A percentile compares a stretch with the other conserved stretches of the same genome.
These are phyloP conservation scores for Nicotiana sylvestris DNA, from an alignment of 257 asterid species.

Conservation along the genomic window DNA sequence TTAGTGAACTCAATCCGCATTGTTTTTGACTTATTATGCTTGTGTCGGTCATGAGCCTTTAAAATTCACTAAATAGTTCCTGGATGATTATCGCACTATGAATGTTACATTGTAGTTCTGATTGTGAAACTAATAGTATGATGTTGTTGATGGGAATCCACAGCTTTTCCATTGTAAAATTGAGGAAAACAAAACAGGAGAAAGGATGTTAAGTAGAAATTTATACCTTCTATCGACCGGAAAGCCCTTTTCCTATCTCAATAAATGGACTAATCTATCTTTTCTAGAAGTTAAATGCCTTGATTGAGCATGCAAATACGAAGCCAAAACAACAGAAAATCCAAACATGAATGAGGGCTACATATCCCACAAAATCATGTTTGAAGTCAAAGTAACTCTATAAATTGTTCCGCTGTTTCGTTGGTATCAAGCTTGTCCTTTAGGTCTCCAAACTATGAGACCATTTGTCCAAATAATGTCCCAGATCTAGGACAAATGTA, in stretches of 20 bases:
- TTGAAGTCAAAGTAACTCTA: slow-evolving; percentile 30
- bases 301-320: slow-evolving; percentile 38
- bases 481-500: slow-evolving; percentile 32
- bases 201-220: not conserved
- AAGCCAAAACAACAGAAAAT: slow-evolving; percentile 22
- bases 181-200: not conserved
- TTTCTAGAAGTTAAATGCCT: slow-evolving; percentile 37
- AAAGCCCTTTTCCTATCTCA: not conserved
- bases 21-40: too few relatives aligned
- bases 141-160: too few relatives aligned
- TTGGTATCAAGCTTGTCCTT: not conserved
- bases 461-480: slow-evolving; percentile 35
- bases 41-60: too few relatives aligned
- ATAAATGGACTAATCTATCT: slow-evolving; percentile 8
- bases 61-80: too few relatives aligned
- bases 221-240: not conserved
- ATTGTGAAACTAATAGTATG: not conserved
- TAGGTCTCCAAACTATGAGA: not conserved
- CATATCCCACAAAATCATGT: slow-evolving; percentile 30
- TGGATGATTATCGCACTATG: too few relatives aligned
- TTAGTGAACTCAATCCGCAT: too few relatives aligned
- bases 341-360: slow-evolving; percentile 25
- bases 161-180: not conserved
- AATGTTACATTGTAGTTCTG: too few relatives aligned
- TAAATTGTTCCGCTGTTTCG: slow-evolving; percentile 28